A percentile compares a stretch with the other conserved stretches of the same genome.
Conservation (phyloP, 768 basidiomycete genomes). For the Galerina sulciceps region DNA sequence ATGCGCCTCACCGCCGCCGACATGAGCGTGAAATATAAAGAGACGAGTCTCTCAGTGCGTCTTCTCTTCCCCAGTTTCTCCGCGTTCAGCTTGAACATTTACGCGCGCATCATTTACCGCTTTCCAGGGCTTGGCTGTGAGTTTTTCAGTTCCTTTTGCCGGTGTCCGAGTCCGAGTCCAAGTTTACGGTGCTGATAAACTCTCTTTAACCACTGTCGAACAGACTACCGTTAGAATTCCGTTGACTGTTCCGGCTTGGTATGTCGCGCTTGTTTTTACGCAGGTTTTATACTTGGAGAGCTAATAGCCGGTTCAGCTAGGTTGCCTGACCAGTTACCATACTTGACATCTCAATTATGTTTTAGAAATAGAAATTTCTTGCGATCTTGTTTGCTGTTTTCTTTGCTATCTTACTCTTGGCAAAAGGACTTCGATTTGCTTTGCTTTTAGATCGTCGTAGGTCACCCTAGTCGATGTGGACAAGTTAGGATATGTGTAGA, state of each 20-base stretch:
- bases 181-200: not conserved
- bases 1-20: slow-evolving; percentile 93
- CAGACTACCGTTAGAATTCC: slow-evolving; percentile 84
- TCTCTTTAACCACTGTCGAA: slow-evolving; percentile 2
- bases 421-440: no score
- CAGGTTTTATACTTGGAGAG: no score
- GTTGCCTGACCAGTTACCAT: no score
- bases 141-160: slow-evolving; percentile 11
- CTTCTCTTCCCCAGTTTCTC: slow-evolving; percentile 3
- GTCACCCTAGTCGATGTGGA: no score
- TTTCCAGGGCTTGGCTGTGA: slow-evolving; percentile 46
- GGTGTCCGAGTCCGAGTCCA: no score
- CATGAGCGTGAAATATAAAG: slow-evolving; percentile 96
- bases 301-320: no score
- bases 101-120: not conserved
- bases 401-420: no score
- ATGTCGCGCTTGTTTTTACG: not conserved
- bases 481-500: no score
- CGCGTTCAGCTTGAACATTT: slow-evolving; percentile 1
- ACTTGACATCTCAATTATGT: no score
- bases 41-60: slow-evolving; percentile 88
- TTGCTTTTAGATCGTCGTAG: no score
- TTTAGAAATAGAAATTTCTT: no score
- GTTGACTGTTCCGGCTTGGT: slow-evolving; percentile 80
- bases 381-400: no score